Percentiles rank a stretch among this genome's conserved stretches.
These are phyloP conservation scores for Suillus alpinus DNA, from an alignment of 768 basidiomycete species.

Conservation along the genomic window DNA sequence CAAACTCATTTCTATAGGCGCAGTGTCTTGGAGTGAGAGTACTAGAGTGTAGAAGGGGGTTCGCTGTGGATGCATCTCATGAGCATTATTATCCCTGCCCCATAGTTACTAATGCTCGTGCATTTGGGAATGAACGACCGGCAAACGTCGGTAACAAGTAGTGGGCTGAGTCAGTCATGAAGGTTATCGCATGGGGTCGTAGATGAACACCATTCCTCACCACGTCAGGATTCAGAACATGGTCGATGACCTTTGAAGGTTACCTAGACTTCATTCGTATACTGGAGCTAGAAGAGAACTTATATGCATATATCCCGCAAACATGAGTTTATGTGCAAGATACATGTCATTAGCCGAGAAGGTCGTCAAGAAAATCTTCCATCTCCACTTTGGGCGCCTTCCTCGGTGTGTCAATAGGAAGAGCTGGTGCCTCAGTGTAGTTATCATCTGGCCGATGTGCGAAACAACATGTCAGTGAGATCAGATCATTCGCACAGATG, in stretches of 20 bases:
- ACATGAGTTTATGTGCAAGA: background rate
- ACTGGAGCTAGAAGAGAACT: background rate
- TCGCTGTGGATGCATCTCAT: too few species aligned
- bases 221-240: background rate
- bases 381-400: constrained; percentile 52
- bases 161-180: background rate
- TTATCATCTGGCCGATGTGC: constrained; percentile 25
- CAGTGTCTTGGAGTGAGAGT: too few species aligned
- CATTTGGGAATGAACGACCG: background rate
- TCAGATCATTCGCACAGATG: background rate
- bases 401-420: constrained; percentile 40
- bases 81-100: too few species aligned
- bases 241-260: background rate
- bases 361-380: constrained; percentile 72
- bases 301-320: background rate
- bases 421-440: constrained; percentile 49
- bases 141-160: background rate
- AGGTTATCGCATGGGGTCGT: background rate
- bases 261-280: background rate
- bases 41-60: too few species aligned
- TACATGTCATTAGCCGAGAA: constrained; percentile 39
- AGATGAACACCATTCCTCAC: background rate
- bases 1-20: too few species aligned
- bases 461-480: background rate
- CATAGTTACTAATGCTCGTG: too few species aligned